Evolutionary conservation across 257 asterid genomes (phyloP).

Genomic region (Solanum paucissectum): DNA sequence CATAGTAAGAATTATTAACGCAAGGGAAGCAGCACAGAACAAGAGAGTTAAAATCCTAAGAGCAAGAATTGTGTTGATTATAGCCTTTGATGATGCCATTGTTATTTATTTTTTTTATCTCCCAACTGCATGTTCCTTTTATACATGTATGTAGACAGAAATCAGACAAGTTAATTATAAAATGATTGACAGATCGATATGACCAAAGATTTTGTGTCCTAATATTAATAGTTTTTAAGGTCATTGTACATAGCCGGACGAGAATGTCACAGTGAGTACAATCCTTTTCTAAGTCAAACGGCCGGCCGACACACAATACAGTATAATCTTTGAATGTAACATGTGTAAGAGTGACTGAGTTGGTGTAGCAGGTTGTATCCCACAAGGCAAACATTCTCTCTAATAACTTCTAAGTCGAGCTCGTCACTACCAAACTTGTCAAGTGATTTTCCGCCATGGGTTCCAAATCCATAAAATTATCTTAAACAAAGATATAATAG

Average conservation of each 20-base stretch:
- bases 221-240: background rate
- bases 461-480: background rate
- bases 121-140: background rate
- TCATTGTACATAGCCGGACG: background rate
- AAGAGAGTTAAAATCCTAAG: background rate
- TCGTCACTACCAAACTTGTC: background rate
- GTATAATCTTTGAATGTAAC: background rate
- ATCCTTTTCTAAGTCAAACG: background rate
- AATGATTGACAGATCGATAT: background rate
- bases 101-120: background rate
- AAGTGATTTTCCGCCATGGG: too few species aligned
- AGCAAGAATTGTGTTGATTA: background rate
- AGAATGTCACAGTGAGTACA: background rate
- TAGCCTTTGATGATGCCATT: background rate
- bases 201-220: background rate
- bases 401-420: background rate
- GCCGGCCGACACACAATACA: background rate
- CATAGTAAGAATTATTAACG: background rate
- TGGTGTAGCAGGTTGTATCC: accelerated
- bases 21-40: background rate
- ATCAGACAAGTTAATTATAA: background rate
- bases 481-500: background rate
- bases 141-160: background rate
- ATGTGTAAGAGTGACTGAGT: background rate
- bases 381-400: too few species aligned